Conservation (phyloP, 441 rosid genomes). For the Corymbia citriodora region DNA sequence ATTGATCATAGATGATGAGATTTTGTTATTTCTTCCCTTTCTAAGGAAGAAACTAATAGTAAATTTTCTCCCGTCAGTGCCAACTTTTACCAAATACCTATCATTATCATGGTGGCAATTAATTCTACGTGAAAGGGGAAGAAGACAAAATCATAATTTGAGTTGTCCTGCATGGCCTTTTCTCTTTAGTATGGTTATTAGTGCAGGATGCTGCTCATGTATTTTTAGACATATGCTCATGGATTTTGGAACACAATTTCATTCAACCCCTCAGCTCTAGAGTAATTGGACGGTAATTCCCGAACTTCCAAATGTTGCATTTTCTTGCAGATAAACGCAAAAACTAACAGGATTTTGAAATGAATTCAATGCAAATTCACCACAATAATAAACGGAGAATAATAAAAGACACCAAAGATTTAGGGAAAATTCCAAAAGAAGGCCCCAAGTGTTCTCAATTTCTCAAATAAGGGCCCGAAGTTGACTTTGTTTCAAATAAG, state of each 20-base stretch:
- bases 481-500: too few species aligned
- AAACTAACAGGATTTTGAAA: too few species aligned
- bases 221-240: background rate
- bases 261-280: background rate
- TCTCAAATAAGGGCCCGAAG: too few species aligned
- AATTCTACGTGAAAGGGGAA: background rate
- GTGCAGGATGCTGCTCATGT: background rate
- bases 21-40: background rate
- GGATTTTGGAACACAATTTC: background rate
- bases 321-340: too few species aligned
- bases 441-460: too few species aligned
- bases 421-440: too few species aligned
- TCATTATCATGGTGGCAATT: background rate
- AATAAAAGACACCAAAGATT: too few species aligned
- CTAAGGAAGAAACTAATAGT: background rate
- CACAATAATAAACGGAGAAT: too few species aligned
- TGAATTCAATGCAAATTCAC: too few species aligned
- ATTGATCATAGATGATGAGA: background rate
- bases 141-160: background rate
- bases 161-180: background rate
- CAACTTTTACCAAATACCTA: background rate
- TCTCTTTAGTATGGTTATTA: background rate
- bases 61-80: background rate
- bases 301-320: too few species aligned
- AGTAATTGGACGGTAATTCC: too few species aligned